phyloP scores from a whole-genome alignment of 1,284 basidiomycete genomes.

The Tilletia horrida region DNA sequence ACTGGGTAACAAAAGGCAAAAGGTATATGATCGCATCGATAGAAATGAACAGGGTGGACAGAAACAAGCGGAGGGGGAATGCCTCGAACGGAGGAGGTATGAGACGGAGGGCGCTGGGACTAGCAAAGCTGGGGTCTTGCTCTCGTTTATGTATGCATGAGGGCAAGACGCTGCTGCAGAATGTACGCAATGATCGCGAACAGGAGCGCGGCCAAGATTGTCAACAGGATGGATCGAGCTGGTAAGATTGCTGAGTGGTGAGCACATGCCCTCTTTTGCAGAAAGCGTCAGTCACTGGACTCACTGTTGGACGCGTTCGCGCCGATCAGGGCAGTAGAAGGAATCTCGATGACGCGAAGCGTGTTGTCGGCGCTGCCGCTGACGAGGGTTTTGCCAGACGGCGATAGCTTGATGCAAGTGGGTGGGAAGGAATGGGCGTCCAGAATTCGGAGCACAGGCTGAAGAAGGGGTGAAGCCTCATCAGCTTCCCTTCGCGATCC shows the following conservation, averaged over 20 bases:
- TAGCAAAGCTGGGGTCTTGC: too few species aligned
- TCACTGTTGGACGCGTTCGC: not conserved
- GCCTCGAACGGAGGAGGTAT: too few species aligned
- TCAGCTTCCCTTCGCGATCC: not conserved
- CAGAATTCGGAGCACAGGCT: conserved; percentile 83
- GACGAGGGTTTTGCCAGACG: conserved; percentile 74
- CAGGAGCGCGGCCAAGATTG: not conserved
- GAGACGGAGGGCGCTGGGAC: too few species aligned
- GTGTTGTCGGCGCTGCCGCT: conserved; percentile 89
- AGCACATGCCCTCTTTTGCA: not conserved
- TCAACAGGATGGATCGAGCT: not conserved
- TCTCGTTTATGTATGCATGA: not conserved
- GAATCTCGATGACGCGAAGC: conserved; percentile 68
- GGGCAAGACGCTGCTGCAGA: conserved; percentile 14
- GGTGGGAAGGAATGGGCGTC: conserved; percentile 93
- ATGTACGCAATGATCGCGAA: conserved; percentile 9
- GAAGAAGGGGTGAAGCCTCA: not conserved
- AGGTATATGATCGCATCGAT: too few species aligned
- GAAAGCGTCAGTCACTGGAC: not conserved
- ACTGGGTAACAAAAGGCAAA: too few species aligned
- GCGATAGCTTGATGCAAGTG: conserved; percentile 83
- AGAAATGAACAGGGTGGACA: too few species aligned
- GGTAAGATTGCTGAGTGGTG: not conserved
- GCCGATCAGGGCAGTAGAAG: not conserved
- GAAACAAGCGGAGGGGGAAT: too few species aligned